Conservation (phyloP, 2,329 filamentous ascomycete genomes). For the Aspergillus quadrilineatus region DNA sequence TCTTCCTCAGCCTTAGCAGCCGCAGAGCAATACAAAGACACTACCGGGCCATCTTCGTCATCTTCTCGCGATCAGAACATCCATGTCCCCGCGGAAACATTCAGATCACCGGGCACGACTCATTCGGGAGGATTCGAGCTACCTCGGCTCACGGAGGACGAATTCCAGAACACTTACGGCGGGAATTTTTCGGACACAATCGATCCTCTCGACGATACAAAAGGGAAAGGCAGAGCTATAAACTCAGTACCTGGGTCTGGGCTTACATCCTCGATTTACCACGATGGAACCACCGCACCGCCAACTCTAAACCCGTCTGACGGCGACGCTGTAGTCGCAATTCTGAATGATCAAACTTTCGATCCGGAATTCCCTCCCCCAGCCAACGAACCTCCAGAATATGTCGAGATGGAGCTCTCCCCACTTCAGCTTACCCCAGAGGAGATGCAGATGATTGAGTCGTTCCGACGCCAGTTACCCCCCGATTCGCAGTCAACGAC, state of each 20-base stretch:
- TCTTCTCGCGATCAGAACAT: slow-evolving; percentile 5
- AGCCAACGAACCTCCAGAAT: slow-evolving; percentile 28
- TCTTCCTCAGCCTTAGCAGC: slow-evolving; percentile 21
- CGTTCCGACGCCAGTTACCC: slow-evolving; percentile 28
- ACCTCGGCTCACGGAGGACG: slow-evolving; percentile 21
- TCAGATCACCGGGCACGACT: slow-evolving; percentile 21
- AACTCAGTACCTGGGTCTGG: neutral
- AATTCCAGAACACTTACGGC: slow-evolving; percentile 23
- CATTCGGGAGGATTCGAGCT: slow-evolving; percentile 20
- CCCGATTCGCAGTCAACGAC: slow-evolving; percentile 2
- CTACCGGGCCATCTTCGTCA: slow-evolving; percentile 11
- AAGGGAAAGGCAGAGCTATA: slow-evolving; percentile 18
- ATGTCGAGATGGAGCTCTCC: slow-evolving; percentile 23
- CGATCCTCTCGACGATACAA: slow-evolving; percentile 1
- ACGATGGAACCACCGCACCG: slow-evolving; percentile 5
- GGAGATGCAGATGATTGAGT: slow-evolving; percentile 33
- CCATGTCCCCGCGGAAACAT: slow-evolving; percentile 19
- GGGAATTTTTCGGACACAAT: neutral
- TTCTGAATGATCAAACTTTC: slow-evolving; percentile 38
- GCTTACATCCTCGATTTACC: neutral
- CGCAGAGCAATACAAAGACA: slow-evolving; percentile 19
- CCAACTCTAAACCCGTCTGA: slow-evolving; percentile 30
- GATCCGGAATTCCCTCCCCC: slow-evolving; percentile 27
- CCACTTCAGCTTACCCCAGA: slow-evolving; percentile 22
- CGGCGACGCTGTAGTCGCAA: slow-evolving; percentile 43